Percentiles rank a stretch among this genome's conserved stretches.
phyloP scores from a whole-genome alignment of 768 basidiomycete genomes.

The Trametes meyenii region DNA sequence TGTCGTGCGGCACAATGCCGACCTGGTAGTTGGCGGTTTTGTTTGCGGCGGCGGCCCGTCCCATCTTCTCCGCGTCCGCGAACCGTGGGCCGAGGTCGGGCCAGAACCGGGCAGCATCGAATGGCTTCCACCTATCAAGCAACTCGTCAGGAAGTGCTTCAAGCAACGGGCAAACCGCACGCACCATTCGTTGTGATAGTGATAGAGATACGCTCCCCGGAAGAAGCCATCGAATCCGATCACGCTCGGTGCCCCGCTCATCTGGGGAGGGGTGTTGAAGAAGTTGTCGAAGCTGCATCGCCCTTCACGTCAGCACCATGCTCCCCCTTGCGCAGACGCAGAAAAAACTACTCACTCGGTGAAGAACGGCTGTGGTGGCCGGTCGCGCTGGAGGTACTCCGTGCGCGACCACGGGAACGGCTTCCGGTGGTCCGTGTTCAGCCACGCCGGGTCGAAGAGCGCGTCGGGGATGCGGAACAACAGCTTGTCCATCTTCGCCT shows the following conservation, averaged over 20 bases:
- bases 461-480: constrained; percentile 92
- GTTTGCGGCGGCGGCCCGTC: constrained; percentile 45
- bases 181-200: constrained; percentile 92
- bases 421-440: constrained; percentile 73
- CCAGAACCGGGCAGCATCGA: constrained; percentile 89
- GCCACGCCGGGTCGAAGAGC: constrained; percentile 95
- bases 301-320: background rate
- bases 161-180: constrained; percentile 24
- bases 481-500: constrained; percentile 81
- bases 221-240: constrained; percentile 95
- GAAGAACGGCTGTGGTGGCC: constrained; percentile 95
- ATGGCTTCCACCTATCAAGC: constrained; percentile 87
- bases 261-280: constrained; percentile 75
- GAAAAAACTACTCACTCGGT: constrained; percentile 56
- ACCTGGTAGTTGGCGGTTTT: background rate
- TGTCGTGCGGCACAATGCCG: constrained; percentile 48
- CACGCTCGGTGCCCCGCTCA: constrained; percentile 79
- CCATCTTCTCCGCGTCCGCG: constrained; percentile 67
- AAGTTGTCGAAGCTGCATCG: constrained; percentile 76
- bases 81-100: constrained; percentile 90
- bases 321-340: background rate
- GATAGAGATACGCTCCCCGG: constrained; percentile 92
- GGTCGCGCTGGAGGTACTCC: constrained; percentile 72
- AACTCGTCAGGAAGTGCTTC: background rate
- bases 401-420: constrained; percentile 1